phyloP scores from a whole-genome alignment of 169 alveolate species.

The Toxoplasma gondii region DNA sequence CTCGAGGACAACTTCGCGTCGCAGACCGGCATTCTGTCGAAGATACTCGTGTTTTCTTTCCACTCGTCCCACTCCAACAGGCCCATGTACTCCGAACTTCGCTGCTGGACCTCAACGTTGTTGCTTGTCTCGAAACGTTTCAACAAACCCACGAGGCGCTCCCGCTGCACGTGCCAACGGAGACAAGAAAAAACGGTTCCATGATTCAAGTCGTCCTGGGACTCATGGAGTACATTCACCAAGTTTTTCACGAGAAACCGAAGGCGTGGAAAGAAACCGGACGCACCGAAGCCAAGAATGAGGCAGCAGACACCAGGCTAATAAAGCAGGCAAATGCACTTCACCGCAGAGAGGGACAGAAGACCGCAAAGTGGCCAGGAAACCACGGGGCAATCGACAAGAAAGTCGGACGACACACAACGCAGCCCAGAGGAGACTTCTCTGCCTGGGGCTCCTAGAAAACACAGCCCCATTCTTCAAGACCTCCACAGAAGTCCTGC shows the following conservation, averaged over 20 bases:
- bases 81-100: conserved; percentile 37
- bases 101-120: conserved; percentile 48
- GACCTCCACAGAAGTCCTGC: too few species aligned
- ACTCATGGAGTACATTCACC: background rate
- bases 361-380: too few species aligned
- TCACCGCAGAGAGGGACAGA: too few species aligned
- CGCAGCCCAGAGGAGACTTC: too few species aligned
- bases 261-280: too few species aligned
- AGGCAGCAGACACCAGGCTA: too few species aligned
- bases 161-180: conserved; percentile 19
- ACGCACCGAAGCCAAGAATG: too few species aligned
- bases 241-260: background rate
- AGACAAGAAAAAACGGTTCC: background rate
- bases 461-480: too few species aligned
- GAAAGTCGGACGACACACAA: too few species aligned
- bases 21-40: conserved; percentile 53
- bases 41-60: conserved; percentile 17
- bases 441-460: too few species aligned
- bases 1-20: background rate
- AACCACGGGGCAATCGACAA: too few species aligned
- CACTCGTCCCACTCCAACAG: conserved; percentile 49
- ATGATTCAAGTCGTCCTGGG: background rate
- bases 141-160: conserved; percentile 15
- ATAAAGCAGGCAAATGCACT: too few species aligned
- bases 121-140: background rate